Evolutionary conservation across 208 protist species (phyloP).

Genomic region (Trypanosoma congolense): DNA sequence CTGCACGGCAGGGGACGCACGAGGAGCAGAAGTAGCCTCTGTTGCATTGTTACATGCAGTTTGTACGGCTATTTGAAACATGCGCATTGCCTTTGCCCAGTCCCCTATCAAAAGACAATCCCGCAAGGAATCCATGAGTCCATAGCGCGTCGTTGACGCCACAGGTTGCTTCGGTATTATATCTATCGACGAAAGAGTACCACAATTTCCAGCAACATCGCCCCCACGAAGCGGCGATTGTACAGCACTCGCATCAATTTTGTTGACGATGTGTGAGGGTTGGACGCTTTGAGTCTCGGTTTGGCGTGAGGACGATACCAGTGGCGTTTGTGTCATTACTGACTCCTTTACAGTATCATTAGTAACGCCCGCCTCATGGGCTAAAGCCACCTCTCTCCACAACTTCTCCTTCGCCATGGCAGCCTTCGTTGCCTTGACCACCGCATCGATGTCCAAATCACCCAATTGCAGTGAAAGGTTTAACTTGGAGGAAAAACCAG

Average conservation of each 20-base stretch:
- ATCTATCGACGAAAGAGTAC: too few species aligned
- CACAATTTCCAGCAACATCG: too few species aligned
- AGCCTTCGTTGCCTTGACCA: conserved; percentile 23
- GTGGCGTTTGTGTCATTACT: too few species aligned
- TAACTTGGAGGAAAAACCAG: conserved; percentile 15
- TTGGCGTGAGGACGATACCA: too few species aligned
- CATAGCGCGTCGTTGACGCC: conserved; percentile 28
- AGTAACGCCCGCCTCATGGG: not conserved
- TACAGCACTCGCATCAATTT: not conserved
- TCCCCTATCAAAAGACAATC: conserved; percentile 58
- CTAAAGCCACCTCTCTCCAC: conserved; percentile 4
- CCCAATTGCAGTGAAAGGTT: conserved; percentile 50
- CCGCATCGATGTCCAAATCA: conserved; percentile 54
- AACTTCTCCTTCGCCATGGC: conserved; percentile 12
- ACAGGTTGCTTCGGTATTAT: conserved; percentile 14
- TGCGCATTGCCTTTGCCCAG: conserved; percentile 41
- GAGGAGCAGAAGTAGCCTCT: not conserved
- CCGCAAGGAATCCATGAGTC: conserved; percentile 50
- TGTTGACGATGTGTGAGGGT: not conserved
- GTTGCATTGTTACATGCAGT: conserved; percentile 9
- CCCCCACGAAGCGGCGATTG: not conserved
- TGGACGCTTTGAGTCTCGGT: not conserved
- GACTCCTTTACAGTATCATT: not conserved
- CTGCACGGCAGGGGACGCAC: not conserved
- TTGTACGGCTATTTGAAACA: conserved; percentile 46